Percentiles rank a stretch among this genome's conserved stretches.
Evolutionary conservation across 345 rosid species (phyloP).

Genomic region (Aegle marmelos): DNA sequence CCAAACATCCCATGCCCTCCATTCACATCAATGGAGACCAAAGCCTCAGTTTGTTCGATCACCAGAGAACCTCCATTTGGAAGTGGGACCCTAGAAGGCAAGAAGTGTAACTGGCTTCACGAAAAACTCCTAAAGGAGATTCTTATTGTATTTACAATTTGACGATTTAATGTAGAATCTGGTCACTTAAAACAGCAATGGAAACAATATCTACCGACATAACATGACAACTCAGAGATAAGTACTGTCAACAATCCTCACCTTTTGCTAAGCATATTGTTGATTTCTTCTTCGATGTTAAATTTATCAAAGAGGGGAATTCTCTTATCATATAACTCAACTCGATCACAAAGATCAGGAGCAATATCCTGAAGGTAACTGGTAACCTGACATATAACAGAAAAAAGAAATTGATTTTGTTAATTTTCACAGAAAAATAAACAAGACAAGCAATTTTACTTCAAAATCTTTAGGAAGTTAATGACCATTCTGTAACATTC

Average conservation of each 20-base stretch:
- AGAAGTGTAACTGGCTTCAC: constrained; percentile 13
- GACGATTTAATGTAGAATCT: not conserved
- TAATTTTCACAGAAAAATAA: constrained; percentile 11
- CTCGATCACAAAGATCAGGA: constrained; percentile 87
- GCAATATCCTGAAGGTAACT: constrained; percentile 97
- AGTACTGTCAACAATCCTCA: constrained; percentile 26
- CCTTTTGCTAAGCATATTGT: constrained; percentile 90
- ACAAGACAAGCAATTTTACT: not conserved
- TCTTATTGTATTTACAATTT: not conserved
- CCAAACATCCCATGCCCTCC: constrained; percentile 98
- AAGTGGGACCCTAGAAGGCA: constrained; percentile 71
- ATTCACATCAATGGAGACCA: constrained; percentile 95
- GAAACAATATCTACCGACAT: not conserved
- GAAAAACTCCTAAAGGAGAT: not conserved
- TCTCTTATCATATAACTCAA: constrained; percentile 70
- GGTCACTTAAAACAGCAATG: not conserved
- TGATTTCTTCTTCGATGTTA: constrained; percentile 81
- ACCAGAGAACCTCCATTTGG: constrained; percentile 91
- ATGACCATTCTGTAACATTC: not conserved
- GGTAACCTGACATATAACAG: constrained; percentile 60
- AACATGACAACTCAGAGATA: not conserved
- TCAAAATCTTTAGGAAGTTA: not conserved
- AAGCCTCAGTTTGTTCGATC: constrained; percentile 98
- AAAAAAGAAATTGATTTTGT: not conserved
- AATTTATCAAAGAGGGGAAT: constrained; percentile 86